A percentile compares a stretch with the other conserved stretches of the same genome.
These are phyloP conservation scores for Yarrowia hollandica DNA, from an alignment of 805 yeast genomes.

Conservation along the genomic window DNA sequence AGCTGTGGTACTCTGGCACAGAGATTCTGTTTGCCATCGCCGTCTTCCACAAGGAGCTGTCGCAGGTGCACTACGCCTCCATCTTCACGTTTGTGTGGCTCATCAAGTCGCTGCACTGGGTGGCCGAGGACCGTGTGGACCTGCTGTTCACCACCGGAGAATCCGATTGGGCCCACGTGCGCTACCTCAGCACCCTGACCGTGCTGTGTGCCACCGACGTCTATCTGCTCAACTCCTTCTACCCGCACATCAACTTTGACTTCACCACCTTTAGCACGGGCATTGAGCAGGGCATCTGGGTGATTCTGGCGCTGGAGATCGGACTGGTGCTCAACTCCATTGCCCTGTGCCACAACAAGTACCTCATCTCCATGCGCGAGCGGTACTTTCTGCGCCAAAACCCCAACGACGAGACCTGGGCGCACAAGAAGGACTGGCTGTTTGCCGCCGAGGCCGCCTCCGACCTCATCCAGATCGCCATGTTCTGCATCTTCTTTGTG, in stretches of 20 bases:
- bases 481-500: slow-evolving; percentile 50
- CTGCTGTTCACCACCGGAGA: slow-evolving; percentile 49
- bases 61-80: slow-evolving; percentile 32
- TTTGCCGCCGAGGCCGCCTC: slow-evolving; percentile 57
- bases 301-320: slow-evolving; percentile 75
- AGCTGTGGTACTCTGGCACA: slow-evolving; percentile 63
- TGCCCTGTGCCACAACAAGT: slow-evolving; percentile 49
- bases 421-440: slow-evolving; percentile 59
- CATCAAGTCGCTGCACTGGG: slow-evolving; percentile 54
- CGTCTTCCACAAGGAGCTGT: slow-evolving; percentile 52
- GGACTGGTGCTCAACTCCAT: slow-evolving; percentile 61
- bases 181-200: slow-evolving; percentile 49
- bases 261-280: slow-evolving; percentile 50
- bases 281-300: slow-evolving; percentile 45
- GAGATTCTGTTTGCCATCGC: slow-evolving; percentile 57
- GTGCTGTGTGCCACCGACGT: slow-evolving; percentile 53
- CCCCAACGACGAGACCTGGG: slow-evolving; percentile 71
- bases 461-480: slow-evolving; percentile 49
- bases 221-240: slow-evolving; percentile 40
- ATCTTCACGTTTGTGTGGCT: slow-evolving; percentile 28
- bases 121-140: slow-evolving; percentile 57
- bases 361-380: slow-evolving; percentile 57
- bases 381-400: slow-evolving; percentile 47
- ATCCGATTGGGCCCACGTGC: slow-evolving; percentile 43
- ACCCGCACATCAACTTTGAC: slow-evolving; percentile 42